Base-by-base conservation (phyloP, 495 filamentous ascomycete species). In the Penicillium steckii region DNA sequence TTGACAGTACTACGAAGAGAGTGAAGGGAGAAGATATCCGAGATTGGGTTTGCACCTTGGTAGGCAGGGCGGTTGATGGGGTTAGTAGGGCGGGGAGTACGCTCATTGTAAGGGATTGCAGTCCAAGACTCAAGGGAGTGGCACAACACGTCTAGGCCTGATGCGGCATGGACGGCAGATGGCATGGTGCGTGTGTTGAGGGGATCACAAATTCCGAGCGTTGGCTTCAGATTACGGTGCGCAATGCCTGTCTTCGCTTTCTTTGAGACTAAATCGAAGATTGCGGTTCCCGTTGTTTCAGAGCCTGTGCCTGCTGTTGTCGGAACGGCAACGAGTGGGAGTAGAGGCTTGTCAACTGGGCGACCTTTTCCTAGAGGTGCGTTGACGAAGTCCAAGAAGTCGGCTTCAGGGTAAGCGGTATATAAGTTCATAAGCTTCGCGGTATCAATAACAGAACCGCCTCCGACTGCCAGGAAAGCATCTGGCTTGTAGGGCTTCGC, bases 391-490 rank as follows among this genome's bases (percentile, higher is more conserved):
- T 97, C 94, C 12, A 97, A 72, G 64, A 98, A 96, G 52, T 92
- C 87, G 21, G 91, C 90, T 5, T 95, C 83, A 0, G 91, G 91
- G 69, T 85, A 95, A 65, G 81, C 85, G 1, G 84, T 87, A 72
- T 97, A 97, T 1, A 98, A 82, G 66, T 98, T 98, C 90, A 97
- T 96, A 21, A 97, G 79, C 72, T 98, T 98, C 27, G 94, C 92
- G 1, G 94, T 98, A 72, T 98, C 94, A 59, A 98, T 98, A 30
- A 97, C 88, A 18, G 85, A 88, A 18, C 88, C 88, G 46, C 88
- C 75, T 41, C 75, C 94, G 9, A 98, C 93, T 18, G 94, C 94
- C 3, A 97, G 78, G 66, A 93, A 95, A 17, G 90, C 90, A 74
- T 97, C 93, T 0, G 90, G 87, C 8, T 76, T 68, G 62, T 90